Evolutionary conservation across 2,329 filamentous ascomycete genomes (phyloP).

Genomic region (Nigrospora oryzae): DNA sequence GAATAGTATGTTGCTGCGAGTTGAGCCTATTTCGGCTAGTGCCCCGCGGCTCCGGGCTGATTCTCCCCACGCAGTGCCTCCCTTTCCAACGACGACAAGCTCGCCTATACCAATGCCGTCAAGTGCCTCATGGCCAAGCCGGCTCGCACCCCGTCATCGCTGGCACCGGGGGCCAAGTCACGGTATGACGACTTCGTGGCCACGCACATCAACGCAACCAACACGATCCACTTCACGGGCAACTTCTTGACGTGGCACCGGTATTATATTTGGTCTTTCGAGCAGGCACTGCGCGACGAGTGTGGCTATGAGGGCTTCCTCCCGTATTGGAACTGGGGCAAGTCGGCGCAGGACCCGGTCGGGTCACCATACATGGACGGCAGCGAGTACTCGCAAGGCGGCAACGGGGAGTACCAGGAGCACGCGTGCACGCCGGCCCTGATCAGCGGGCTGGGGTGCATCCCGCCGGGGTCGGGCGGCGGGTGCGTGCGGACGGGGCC

Average conservation of each 20-base stretch:
- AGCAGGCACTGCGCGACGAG: conserved; percentile 14
- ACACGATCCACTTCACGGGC: conserved; percentile 22
- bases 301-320: conserved; percentile 30
- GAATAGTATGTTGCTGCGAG: conserved; percentile 4
- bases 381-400: conserved; percentile 24
- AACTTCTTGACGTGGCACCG: conserved; percentile 8
- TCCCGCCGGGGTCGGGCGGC: conserved; percentile 3
- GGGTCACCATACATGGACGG: conserved; percentile 25
- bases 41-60: too few species aligned
- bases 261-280: conserved; percentile 6
- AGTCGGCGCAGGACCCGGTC: conserved; percentile 19
- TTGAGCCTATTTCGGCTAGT: neutral
- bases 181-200: conserved; percentile 29
- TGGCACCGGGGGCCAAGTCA: conserved; percentile 5
- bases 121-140: conserved; percentile 7
- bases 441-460: conserved; percentile 5
- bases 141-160: neutral
- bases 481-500: conserved; percentile 27
- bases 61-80: neutral
- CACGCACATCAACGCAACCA: conserved; percentile 25
- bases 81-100: neutral
- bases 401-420: conserved; percentile 13
- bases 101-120: conserved; percentile 1
- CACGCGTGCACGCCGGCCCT: conserved; percentile 11
- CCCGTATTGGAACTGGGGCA: conserved; percentile 29